Evolutionary conservation across 2,329 filamentous ascomycete species (phyloP), one percentile per base, ranked within the genome.

Genomic region (Dactylellina cionopaga): DNA sequence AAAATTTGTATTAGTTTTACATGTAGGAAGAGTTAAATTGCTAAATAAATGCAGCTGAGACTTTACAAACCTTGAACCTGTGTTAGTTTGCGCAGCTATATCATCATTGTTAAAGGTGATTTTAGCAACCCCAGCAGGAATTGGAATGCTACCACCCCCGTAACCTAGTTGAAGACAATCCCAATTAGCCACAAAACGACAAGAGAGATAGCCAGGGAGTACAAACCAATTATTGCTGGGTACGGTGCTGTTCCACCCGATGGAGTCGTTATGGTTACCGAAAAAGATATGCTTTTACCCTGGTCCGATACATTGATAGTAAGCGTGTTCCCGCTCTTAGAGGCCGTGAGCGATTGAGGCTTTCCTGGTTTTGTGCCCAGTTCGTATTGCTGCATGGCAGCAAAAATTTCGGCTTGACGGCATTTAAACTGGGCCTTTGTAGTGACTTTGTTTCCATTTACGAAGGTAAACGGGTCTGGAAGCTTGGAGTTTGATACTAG

Each of bases 91-190:
- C 17, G 82, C 81, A 19, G 82, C 87, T 68, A 88, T 85, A 25
- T 83, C 81, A 76, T 87, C 83, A 78, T 88, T 88, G 79, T 83
- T 82, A 80, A 88, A 88, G 74, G 80, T 85, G 76, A 88, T 86
- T 63, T 83, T 85, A 35, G 84, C 86, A 25, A 89, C 83, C 51
- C 80, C 83, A 33, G 79, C 80, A 1, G 86, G 86, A 52, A 86
- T 81, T 13, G 86, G 86, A 52, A 89, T 81, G 72, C 83, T 85
- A 5, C 83, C 79, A 37, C 81, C 84, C 41, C 85, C 86, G 74
- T 85, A 85, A 33, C 46, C 66, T 71, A 17, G 4, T 10, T 13
- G 19, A 15, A 29, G 29, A 15, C 1, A n/a, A n/a, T 3, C 15
- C 11, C 5, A 44, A n/a, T 44, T 43, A 7, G 15, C 25, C 17